Evolutionary conservation across 106 monocot species (phyloP).

Genomic region (Allium cepa): DNA sequence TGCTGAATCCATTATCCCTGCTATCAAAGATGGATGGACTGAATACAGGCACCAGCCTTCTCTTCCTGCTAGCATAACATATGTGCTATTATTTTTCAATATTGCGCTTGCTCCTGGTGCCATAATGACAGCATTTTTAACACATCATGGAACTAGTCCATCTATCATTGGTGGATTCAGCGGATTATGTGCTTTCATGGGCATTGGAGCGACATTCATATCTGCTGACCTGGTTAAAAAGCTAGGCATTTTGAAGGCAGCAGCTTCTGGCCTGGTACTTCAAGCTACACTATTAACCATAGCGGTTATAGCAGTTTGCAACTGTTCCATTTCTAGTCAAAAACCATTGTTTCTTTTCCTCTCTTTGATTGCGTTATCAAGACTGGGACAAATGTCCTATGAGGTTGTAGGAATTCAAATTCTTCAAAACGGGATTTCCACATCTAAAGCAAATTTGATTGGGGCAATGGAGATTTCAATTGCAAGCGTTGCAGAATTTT

Average conservation of each 20-base stretch:
- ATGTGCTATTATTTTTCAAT: slow-evolving; percentile 88
- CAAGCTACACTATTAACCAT: slow-evolving; percentile 56
- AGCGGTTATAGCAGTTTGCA: slow-evolving; percentile 54
- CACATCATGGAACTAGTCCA: slow-evolving; percentile 76
- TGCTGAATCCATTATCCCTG: slow-evolving; percentile 56
- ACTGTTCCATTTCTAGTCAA: slow-evolving; percentile 45
- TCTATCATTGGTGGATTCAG: slow-evolving; percentile 83
- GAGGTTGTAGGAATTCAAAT: too few species aligned
- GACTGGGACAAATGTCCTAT: too few species aligned
- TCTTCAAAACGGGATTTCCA: too few species aligned
- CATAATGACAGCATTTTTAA: slow-evolving; percentile 85
- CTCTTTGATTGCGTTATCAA: slow-evolving; percentile 44
- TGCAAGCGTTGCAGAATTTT: too few species aligned
- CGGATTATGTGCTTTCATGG: slow-evolving; percentile 92
- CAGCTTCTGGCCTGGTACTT: slow-evolving; percentile 88
- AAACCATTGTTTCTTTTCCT: slow-evolving; percentile 61
- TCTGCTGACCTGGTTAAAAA: slow-evolving; percentile 71
- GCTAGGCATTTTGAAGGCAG: slow-evolving; percentile 89
- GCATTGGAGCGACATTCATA: slow-evolving; percentile 83
- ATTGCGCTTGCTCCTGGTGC: slow-evolving; percentile 88
- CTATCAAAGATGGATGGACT: slow-evolving; percentile 66
- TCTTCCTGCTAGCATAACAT: slow-evolving; percentile 89
- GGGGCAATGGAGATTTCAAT: too few species aligned
- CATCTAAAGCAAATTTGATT: too few species aligned
- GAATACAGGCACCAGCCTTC: slow-evolving; percentile 84